Evolutionary conservation across 2,329 filamentous ascomycete genomes (phyloP), one percentile per base, ranked within the genome.

Genomic region (Colletotrichum abscissum): DNA sequence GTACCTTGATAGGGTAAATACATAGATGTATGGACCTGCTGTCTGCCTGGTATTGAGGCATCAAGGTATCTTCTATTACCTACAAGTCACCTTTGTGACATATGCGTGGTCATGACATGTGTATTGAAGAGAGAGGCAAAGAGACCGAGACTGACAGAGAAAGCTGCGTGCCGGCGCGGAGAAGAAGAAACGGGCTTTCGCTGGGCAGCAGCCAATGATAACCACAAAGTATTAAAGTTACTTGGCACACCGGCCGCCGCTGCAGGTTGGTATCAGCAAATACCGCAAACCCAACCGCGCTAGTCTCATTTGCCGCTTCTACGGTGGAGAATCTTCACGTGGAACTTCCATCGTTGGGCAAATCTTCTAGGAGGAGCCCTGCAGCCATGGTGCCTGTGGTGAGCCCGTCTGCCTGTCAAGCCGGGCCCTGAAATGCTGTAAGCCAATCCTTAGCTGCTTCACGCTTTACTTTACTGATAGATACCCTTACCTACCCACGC

Each of bases 311-410:
- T 67, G 54, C 69, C 66, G 42, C 57, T 65, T 42, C 46, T 38
- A 26, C 54, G 42, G 66, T 69, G 66, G 69, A 46, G 66, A 69
- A 69, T 72, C 60, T 73, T 73, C 70, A 73, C 70, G 70, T 73
- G 70, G 70, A 33, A 56, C 57, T 67, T 30, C 33, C 66, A 60
- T 28, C 4, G 56, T 49, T 12, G 52, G 46, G 42, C 33, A 52
- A 42, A 38, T 26, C 55, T 55, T 56, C 70, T 52, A 30, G 70
- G 60, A 69, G 62, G 9, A 54, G 66, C 55, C 70, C 70, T 73
- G 55, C 66, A 64, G 54, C 22, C 35, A 46, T 14, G 16, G 35
- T 33, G 52, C n/a, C 52, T 52, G 14, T 28, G 46, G 49, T 46
- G 52, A 63, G 60, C 60, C 49, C 66, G 38, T n/a, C 33, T 16